Conservation (phyloP, 495 filamentous ascomycete species). For the Daldinia childiae region DNA sequence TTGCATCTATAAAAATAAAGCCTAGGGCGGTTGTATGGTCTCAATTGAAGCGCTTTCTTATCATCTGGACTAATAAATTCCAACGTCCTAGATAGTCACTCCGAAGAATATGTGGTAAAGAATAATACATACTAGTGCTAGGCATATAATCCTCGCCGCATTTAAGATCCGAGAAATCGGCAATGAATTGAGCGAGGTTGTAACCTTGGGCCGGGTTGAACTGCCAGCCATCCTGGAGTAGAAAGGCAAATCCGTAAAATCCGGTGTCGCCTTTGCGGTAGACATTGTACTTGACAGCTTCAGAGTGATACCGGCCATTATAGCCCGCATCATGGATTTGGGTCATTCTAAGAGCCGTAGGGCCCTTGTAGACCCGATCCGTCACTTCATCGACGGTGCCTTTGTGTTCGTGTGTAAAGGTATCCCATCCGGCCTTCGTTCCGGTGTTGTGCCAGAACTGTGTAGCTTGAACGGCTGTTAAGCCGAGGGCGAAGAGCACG, state of each 20-base stretch:
- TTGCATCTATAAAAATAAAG: not conserved
- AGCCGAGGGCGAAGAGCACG: constrained; percentile 30
- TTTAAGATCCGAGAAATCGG: constrained; percentile 57
- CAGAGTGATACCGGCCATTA: constrained; percentile 65
- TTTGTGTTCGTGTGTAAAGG: constrained; percentile 54
- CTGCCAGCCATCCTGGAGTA: constrained; percentile 61
- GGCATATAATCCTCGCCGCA: constrained; percentile 64
- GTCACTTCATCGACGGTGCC: constrained; percentile 60
- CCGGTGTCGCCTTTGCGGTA: constrained; percentile 61
- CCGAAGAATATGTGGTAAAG: no score
- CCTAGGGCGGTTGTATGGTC: no score
- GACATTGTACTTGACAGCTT: constrained; percentile 57
- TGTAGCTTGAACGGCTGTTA: constrained; percentile 37
- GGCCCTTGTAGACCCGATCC: constrained; percentile 56
- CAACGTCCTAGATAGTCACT: no score
- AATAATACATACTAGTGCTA: constrained; percentile 43
- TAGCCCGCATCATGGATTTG: constrained; percentile 61
- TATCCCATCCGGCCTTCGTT: constrained; percentile 59
- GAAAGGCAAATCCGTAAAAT: constrained; percentile 67
- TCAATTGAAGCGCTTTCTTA: no score
- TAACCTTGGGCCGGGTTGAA: constrained; percentile 58
- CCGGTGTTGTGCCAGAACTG: constrained; percentile 62
- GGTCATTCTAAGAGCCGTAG: constrained; percentile 62
- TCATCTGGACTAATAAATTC: no score
- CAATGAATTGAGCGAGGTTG: constrained; percentile 67